Evolutionary conservation across 345 rosid genomes (phyloP), one percentile per base, ranked within the genome.

Genomic region (Citrus maxima): DNA sequence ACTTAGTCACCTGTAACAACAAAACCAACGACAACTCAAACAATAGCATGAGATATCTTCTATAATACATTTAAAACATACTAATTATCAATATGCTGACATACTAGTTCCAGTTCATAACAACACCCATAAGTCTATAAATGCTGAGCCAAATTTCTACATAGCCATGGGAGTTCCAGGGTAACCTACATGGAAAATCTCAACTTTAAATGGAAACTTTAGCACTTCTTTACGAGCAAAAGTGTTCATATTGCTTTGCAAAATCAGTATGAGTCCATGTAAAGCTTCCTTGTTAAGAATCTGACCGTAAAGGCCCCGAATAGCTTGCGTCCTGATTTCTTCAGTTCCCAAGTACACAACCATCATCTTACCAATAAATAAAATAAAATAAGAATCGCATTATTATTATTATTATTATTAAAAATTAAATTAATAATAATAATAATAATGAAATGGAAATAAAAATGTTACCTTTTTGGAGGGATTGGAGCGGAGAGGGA

Each of bases 311-410:
- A 87, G 12, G 12, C 42, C 37, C 18, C 79, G 49, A 0, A 86
- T 58, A 9, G 18, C 67, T 49, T 78, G 42, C 30, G 32, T 28
- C 64, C 55, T 74, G 24, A 87, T 38, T 22, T 84, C 86, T 32
- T 78, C 67, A 5, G 82, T 74, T 40, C 86, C 89, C 80, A 80
- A 56, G 82, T 80, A 87, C n/a, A 84, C 13, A 63, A 84, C 87
- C 80, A 80, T 25, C 9, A 77, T 77, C 89, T 84, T 34, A 18
- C 3, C 32, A 16, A 30, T 16, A 77, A 70, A 21, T 65, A 30
- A 21, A 42, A 62, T 21, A 14, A 49, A 58, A 28, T 40, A 40
- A 40, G 8, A 30, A 54, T 54, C 58, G 2, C 27, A 7, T 21
- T 34, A 4, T 4, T 34, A 22, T 7, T 5, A 13, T 1, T 35